Base-by-base conservation (phyloP, 768 basidiomycete species). In the Tulasnella sp. region DNA sequence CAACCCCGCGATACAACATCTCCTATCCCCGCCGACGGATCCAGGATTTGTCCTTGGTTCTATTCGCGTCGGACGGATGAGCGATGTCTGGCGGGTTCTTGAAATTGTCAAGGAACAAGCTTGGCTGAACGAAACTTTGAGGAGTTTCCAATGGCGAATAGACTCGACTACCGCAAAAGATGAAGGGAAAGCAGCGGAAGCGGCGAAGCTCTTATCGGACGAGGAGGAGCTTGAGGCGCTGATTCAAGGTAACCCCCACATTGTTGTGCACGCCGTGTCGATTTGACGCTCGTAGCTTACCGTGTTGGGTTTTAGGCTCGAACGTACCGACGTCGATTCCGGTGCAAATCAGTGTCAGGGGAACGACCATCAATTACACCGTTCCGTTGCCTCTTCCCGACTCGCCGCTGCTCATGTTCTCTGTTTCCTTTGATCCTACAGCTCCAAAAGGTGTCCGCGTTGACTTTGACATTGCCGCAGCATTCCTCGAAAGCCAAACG, bases 61-160 rank as follows among this genome's bases (percentile, higher is more conserved):
- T 77, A 86, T 94, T 0, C 92, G 90, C 3, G 92, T 95, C 23
- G 88, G 87, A 76, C 91, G 87, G 39, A 86, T 93, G 82, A 90
- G 89, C 80, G 90, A 95, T 81, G 89, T 93, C 0, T 93, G 90
- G 89, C 90, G 88, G 2, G 88, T 94, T 70, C 83, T 94, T 26
- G 93, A 94, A 85, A 93, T 91, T 81, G 92, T 94, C 5, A 87
- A 88, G 78, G 93, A 94, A 79, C 93, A 94, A 83, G 92, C 91
- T 81, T 95, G 93, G 93, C 82, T 94, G 23, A 95, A 94, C 81
- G 91, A 92, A 81, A 87, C 87, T n/a, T 83, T 95, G 29, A 81
- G 85, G 5, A 86, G 88, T 69, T 89, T 88, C 69, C 84, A 88
- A 16, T 95, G 93, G 93, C 83, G 83, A 37, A 46, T 44, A n/a